Evolutionary conservation across 805 yeast species (phyloP).

Genomic region (Wickerhamiella hasegawae): DNA sequence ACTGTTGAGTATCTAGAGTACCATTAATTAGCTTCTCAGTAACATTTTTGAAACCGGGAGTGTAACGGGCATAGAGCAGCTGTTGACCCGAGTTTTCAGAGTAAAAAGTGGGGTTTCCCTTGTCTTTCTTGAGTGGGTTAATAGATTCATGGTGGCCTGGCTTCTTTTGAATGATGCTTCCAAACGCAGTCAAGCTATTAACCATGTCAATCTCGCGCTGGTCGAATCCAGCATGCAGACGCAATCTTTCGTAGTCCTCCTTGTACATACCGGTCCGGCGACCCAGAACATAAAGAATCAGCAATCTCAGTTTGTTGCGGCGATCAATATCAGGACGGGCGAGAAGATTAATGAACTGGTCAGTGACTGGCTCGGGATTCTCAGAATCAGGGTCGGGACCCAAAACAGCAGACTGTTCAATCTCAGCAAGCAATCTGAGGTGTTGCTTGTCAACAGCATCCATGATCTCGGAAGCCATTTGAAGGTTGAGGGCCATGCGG

Average conservation of each 20-base stretch:
- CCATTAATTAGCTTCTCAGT: conserved; percentile 33
- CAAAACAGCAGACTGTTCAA: conserved; percentile 70
- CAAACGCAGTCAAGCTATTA: conserved; percentile 39
- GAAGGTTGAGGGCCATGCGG: conserved; percentile 21
- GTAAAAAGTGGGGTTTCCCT: conserved; percentile 2
- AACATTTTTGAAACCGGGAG: conserved; percentile 51
- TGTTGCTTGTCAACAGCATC: conserved; percentile 39
- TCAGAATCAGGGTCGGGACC: conserved; percentile 58
- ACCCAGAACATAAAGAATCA: conserved; percentile 58
- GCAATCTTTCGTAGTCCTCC: conserved; percentile 54
- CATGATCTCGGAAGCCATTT: conserved; percentile 43
- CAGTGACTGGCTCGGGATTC: conserved; percentile 36
- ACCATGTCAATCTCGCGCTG: conserved; percentile 36
- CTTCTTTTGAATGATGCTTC: conserved; percentile 23
- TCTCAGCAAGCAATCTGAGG: conserved; percentile 58
- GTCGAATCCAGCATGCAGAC: conserved; percentile 33
- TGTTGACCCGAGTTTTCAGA: conserved; percentile 24
- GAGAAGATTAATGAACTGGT: conserved; percentile 41
- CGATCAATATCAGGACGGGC: conserved; percentile 23
- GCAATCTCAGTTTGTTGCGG: conserved; percentile 53
- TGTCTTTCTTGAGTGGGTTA: conserved; percentile 9
- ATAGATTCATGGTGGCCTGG: too few relatives aligned
- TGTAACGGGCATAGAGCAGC: conserved; percentile 40
- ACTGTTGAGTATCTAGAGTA: conserved; percentile 38
- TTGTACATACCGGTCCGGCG: conserved; percentile 65